Evolutionary conservation across 2,329 filamentous ascomycete species (phyloP).

Genomic region (Trichoderma asperellum): DNA sequence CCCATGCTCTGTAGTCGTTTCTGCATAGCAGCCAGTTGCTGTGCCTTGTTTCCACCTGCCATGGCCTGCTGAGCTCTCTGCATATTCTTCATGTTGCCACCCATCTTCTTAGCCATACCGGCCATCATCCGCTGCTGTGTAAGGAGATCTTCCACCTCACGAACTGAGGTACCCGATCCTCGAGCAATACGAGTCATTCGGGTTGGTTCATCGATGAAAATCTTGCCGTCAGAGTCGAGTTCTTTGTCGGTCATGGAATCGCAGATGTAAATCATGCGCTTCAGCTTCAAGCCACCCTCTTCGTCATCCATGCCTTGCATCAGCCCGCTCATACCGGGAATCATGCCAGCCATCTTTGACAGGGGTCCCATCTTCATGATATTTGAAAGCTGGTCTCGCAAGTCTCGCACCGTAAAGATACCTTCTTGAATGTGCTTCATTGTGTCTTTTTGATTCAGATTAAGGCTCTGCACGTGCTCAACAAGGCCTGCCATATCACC

Average conservation of each 20-base stretch:
- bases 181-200: conserved; percentile 90
- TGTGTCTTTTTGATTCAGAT: conserved; percentile 96
- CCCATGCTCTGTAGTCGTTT: conserved; percentile 94
- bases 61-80: conserved; percentile 89
- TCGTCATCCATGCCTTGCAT: conserved; percentile 98
- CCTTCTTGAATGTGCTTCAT: conserved; percentile 99
- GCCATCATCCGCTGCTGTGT: conserved; percentile 99
- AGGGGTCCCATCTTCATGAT: conserved; percentile 99
- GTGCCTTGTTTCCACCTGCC: conserved; percentile 86
- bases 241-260: conserved; percentile 98
- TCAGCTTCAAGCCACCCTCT: conserved; percentile 88
- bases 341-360: conserved; percentile 98
- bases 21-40: conserved; percentile 97
- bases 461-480: conserved; percentile 94
- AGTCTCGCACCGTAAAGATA: conserved; percentile 91
- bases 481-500: conserved; percentile 94
- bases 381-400: conserved; percentile 92
- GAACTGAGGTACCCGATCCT: conserved; percentile 87
- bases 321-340: conserved; percentile 89
- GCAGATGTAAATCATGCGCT: conserved; percentile 98
- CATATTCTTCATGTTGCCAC: conserved; percentile 97
- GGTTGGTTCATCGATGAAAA: conserved; percentile 89
- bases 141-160: conserved; percentile 93
- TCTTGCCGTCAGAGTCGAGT: conserved; percentile 91
- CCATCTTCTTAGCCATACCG: conserved; percentile 99